Conservation (phyloP, 2,329 filamentous ascomycete genomes). For the Trematosphaeria pertusa region DNA sequence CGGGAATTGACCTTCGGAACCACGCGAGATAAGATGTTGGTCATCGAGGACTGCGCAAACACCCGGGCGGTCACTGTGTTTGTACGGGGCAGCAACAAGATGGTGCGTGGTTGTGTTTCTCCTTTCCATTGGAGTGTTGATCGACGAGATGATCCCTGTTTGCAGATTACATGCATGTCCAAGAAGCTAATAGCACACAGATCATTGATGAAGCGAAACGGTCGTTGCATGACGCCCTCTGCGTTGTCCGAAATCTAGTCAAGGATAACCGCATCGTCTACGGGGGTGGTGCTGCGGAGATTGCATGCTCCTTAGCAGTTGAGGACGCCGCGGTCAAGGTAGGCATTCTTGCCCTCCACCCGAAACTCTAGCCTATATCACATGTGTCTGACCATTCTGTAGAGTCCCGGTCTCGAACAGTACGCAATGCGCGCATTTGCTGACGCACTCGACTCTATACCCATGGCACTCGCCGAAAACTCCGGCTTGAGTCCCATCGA, state of each 20-base stretch:
- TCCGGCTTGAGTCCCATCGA: constrained; percentile 95
- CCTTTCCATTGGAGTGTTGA: constrained; percentile 13
- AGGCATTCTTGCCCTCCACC: constrained; percentile 21
- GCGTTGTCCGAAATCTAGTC: constrained; percentile 95
- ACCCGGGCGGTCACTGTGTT: constrained; percentile 96
- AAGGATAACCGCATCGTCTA: constrained; percentile 97
- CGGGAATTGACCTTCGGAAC: constrained; percentile 97
- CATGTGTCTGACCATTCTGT: constrained; percentile 19
- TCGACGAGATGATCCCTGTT: constrained; percentile 6
- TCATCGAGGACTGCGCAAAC: constrained; percentile 99
- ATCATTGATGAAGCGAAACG: constrained; percentile 99
- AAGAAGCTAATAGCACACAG: constrained; percentile 52
- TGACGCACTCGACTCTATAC: constrained; percentile 90
- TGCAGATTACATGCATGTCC: background rate
- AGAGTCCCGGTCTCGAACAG: constrained; percentile 95
- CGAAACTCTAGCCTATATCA: background rate
- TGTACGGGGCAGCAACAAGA: constrained; percentile 98
- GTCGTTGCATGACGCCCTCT: constrained; percentile 95
- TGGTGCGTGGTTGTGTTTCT: constrained; percentile 66
- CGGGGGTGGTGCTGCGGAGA: constrained; percentile 94
- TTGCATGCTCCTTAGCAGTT: constrained; percentile 94
- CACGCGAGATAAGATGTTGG: constrained; percentile 98
- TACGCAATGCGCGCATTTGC: constrained; percentile 99
- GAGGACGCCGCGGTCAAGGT: constrained; percentile 90
- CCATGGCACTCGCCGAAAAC: constrained; percentile 97